Base-by-base conservation (phyloP, 495 filamentous ascomycete species). In the Xylaria sp. region DNA sequence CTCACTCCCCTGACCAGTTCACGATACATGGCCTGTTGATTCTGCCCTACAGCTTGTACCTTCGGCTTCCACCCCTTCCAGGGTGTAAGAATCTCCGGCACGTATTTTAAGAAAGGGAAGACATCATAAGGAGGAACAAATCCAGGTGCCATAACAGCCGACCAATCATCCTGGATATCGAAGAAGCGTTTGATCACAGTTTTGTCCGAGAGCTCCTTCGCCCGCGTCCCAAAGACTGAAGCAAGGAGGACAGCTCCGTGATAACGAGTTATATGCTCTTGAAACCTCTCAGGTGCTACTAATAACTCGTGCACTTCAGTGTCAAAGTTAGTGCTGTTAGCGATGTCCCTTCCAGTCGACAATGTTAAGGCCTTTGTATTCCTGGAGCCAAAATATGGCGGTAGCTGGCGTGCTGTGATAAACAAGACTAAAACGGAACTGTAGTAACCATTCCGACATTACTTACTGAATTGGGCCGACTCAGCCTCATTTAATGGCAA, bases 91-190 rank as follows among this genome's bases (percentile, higher is more conserved):
- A 61, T 48, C 1, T 72, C 63, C 8, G 70, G 70, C 21, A 72
- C 63, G 26, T 55, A 50, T 46, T 50, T 31, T 11, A 72, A 31
- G 24, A 72, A 46, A 15, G 70, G 70, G 26, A 74, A 70, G 21
- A 68, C 41, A 37, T 68, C 65, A 40, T 62, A 58, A 57, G 71
- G 64, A 4, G 61, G 70, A 14, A 83, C 85, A 3, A 82, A 82
- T 15, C 84, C 85, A 1, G 79, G 63, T 61, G 87, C 85, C 73
- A 85, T 82, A 1, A 74, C 53, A n/a, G 21, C 53, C 24, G 71
- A 37, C 62, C 71, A 74, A 29, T 72, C 70, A 3, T 73, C 71
- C 33, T 73, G 61, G 33, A 64, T 37, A 24, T 72, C 59, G 26
- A 62, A 74, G 44, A 74, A 71, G 24, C 50, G 61, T 46, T 72